Evolutionary conservation across 192 early-diverging fungal species (phyloP), one percentile per base, ranked within the genome.

Genomic region (Podila clonocystis): DNA sequence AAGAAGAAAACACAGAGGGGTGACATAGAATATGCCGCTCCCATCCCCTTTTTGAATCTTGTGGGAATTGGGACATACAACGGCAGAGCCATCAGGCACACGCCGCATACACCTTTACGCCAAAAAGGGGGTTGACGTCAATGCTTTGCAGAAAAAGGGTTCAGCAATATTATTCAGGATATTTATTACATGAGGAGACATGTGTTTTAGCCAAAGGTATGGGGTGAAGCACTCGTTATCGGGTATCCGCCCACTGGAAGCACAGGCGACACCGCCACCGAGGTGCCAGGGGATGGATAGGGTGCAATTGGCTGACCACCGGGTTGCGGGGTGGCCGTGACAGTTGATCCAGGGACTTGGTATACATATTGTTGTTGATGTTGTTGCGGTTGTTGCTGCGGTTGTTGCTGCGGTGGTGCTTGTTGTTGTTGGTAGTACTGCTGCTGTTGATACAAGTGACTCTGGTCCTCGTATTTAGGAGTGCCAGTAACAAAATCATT

Each of bases 291-390:
- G 4, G 73, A 69, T 17, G 73, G 55, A 45, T 75, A 75, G 3
- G 73, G 73, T 3, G 36, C 62, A 50, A 75, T 67, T 5, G 73
- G 67, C 26, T 49, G 48, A 26, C 50, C 73, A 17, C 73, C 67
- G 22, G 67, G 67, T 38, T 75, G 73, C 26, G 73, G 73, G 5
- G 62, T 63, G 9, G 73, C 30, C 9, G 73, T 75, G n/a, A 75
- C 34, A 36, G 52, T 63, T 2, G 67, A 49, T 31, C 73, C 73
- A 64, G 67, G 67, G 24, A 29, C 73, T 28, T 34, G 48, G 9
- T 13, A n/a, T 29, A 30, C 0, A n/a, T 70, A 62, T 30, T 26
- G 60, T 28, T 62, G 68, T 3, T 34, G 45, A 3, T 34, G 59
- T 49, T 74, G 72, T n/a, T 60, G 41, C 2, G 13, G 24, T 41